Base-by-base conservation (phyloP, 768 basidiomycete species). In the Sistotremastrum suecicum region DNA sequence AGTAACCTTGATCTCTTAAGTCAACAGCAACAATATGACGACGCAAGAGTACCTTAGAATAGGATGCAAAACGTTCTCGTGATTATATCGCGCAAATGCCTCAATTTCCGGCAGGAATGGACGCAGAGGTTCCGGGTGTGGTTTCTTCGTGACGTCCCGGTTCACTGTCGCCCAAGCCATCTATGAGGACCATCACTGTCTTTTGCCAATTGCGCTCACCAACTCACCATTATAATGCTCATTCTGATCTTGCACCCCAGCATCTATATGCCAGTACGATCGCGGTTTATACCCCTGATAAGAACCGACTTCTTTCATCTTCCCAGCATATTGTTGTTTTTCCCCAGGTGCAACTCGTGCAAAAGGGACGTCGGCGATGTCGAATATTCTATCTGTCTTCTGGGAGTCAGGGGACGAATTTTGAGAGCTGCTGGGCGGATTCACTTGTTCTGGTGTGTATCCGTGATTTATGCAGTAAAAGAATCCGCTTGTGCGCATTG, bases 151-250 rank as follows among this genome's bases (percentile, higher is more conserved):
- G 29, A 72, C 59, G 41, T 74, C 66, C 34, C 69, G 65, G 49
- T 78, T 69, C 46, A 78, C 78, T 79, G 39, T 1, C 28, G n/a
- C n/a, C n/a, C n/a, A n/a, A n/a, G 7, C 12, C 8, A 5, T 8
- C 20, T 41, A 8, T 8, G 8, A 20, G 31, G 20, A 37, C 12
- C 12, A 37, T 37, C 12, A 41, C 7, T 20, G 39, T 30, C 9
- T 41, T 20, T 20, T 20, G 20, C 20, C 20, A 20, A 20, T 2
- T 20, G 2, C 2, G n/a, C 1, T 31, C 32, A 47, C 29, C 10
- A 43, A 51, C 70, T 47, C 48, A 81, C 80, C 66, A 50, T 74
- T 77, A 52, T 82, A 81, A 43, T 72, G 64, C 53, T 82, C 79
- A 11, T 80, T 52, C 51, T 80, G 76, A 53, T 83, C 80, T 11